Evolutionary conservation across 352 stramenopile species (phyloP).

Genomic region (Aphanomyces cochlioides): DNA sequence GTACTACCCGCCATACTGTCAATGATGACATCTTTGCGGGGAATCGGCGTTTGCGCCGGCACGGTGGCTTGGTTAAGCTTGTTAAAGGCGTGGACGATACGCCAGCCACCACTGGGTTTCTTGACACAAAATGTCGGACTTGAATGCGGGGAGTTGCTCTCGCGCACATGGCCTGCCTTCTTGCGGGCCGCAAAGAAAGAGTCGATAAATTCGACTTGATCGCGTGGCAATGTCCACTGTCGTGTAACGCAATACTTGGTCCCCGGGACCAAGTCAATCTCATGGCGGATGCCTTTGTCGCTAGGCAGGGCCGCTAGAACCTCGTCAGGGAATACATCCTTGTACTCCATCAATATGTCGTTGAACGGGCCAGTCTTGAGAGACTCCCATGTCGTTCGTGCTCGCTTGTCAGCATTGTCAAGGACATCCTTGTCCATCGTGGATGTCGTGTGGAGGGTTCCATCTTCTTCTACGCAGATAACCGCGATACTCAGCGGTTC

Average conservation of each 20-base stretch:
- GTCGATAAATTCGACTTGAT: conserved; percentile 30
- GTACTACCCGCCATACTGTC: conserved; percentile 35
- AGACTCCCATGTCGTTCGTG: background rate
- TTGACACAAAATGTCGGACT: conserved; percentile 35
- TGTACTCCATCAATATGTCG: background rate
- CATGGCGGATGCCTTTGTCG: conserved; percentile 6
- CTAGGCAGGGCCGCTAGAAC: background rate
- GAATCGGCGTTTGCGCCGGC: conserved; percentile 37
- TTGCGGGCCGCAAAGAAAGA: conserved; percentile 22
- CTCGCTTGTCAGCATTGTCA: background rate
- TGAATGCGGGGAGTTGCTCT: conserved; percentile 32
- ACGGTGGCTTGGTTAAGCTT: conserved; percentile 39
- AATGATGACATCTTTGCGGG: conserved; percentile 34
- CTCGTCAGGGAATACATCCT: background rate
- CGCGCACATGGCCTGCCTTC: conserved; percentile 24
- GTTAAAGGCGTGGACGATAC: conserved; percentile 40
- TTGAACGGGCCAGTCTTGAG: background rate
- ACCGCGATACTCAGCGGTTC: background rate
- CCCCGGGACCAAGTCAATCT: conserved; percentile 25
- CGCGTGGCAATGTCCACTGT: conserved; percentile 31
- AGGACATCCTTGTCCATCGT: background rate
- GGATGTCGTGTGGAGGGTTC: background rate
- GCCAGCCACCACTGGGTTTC: conserved; percentile 32
- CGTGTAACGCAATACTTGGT: conserved; percentile 22
- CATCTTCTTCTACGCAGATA: background rate